Conservation (phyloP, 108 stramenopile genomes). For the Cyclotella distinguenda region DNA sequence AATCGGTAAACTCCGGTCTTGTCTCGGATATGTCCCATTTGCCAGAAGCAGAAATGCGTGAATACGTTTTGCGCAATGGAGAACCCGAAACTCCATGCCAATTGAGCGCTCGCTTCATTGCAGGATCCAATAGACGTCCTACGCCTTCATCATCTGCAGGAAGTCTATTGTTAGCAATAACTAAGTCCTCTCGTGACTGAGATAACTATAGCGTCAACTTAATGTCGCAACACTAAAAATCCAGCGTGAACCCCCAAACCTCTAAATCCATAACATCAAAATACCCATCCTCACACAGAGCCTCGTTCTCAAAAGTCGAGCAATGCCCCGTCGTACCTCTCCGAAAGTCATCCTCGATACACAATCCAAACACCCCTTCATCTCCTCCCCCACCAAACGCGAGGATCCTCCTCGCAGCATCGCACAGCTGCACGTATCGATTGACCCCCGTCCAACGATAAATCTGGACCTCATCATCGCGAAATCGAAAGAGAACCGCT, state of each 20-base stretch:
- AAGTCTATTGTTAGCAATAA: slow-evolving; percentile 40
- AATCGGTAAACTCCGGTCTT: slow-evolving; percentile 14
- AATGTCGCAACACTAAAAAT: slow-evolving; percentile 20
- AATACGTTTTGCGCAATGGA: slow-evolving; percentile 73
- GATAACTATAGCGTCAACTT: background rate
- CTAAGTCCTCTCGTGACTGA: slow-evolving; percentile 10
- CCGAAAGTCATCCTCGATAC: slow-evolving; percentile 86
- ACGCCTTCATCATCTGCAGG: slow-evolving; percentile 41
- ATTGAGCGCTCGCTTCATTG: slow-evolving; percentile 66
- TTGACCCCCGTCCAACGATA: slow-evolving; percentile 86
- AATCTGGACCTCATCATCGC: slow-evolving; percentile 34
- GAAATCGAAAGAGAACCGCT: slow-evolving; percentile 60
- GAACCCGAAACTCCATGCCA: slow-evolving; percentile 72
- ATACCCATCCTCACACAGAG: slow-evolving; percentile 61
- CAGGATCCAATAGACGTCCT: slow-evolving; percentile 33
- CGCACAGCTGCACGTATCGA: slow-evolving; percentile 84
- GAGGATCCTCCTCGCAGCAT: slow-evolving; percentile 52
- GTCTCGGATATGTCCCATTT: slow-evolving; percentile 34
- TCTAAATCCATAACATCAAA: slow-evolving; percentile 78
- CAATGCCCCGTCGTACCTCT: slow-evolving; percentile 79
- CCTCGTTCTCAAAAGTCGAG: slow-evolving; percentile 85
- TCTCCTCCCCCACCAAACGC: slow-evolving; percentile 90
- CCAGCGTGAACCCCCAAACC: slow-evolving; percentile 65
- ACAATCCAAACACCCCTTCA: slow-evolving; percentile 84
- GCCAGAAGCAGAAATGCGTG: slow-evolving; percentile 53